phyloP scores from a whole-genome alignment of 2,329 filamentous ascomycete species.

The Aureobasidium sp. region DNA sequence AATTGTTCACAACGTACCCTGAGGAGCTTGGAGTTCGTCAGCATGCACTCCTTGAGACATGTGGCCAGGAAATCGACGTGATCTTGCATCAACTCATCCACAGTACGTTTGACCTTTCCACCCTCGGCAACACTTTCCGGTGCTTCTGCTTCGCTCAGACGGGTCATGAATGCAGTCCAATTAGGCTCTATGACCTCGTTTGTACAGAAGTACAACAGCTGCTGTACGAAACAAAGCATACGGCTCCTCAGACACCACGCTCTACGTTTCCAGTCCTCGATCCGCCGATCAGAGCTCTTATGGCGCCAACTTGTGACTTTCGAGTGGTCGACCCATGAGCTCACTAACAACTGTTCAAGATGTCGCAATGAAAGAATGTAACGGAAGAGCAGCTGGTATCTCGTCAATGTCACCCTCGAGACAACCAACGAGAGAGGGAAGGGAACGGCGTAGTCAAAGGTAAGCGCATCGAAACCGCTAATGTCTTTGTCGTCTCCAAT shows the following conservation, averaged over 20 bases:
- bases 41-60: constrained; percentile 97
- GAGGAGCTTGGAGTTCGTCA: constrained; percentile 90
- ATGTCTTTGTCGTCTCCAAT: constrained; percentile 68
- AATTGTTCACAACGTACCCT: constrained; percentile 50
- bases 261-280: constrained; percentile 87
- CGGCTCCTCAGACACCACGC: constrained; percentile 86
- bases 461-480: constrained; percentile 81
- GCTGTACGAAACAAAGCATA: constrained; percentile 96
- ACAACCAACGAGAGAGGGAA: constrained; percentile 95
- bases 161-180: constrained; percentile 89
- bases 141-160: constrained; percentile 54
- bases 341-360: constrained; percentile 77
- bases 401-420: constrained; percentile 89
- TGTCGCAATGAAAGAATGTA: constrained; percentile 86
- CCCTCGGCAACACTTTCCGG: constrained; percentile 33
- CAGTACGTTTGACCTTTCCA: constrained; percentile 60
- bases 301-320: constrained; percentile 76
- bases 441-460: constrained; percentile 88
- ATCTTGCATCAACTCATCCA: constrained; percentile 97
- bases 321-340: constrained; percentile 84
- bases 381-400: constrained; percentile 92
- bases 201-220: constrained; percentile 93
- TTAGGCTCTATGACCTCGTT: constrained; percentile 97
- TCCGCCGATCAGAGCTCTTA: constrained; percentile 54
- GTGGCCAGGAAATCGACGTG: constrained; percentile 98